Evolutionary conservation across 345 rosid species (phyloP).

Genomic region (Carallia brachiata): DNA sequence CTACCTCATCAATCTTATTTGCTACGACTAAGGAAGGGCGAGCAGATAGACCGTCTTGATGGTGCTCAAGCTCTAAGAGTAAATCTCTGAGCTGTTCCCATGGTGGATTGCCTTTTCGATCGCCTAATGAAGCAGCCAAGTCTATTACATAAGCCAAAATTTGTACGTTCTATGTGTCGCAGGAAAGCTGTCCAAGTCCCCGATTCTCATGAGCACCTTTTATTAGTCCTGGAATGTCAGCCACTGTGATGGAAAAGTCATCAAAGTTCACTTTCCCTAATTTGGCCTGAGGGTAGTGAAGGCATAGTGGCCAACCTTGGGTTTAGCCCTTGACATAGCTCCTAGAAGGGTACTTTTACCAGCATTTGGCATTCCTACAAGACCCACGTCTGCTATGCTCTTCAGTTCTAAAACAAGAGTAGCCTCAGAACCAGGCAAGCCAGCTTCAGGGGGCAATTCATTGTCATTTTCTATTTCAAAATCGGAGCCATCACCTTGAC

Average conservation of each 20-base stretch:
- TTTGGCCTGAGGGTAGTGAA: conserved; percentile 90
- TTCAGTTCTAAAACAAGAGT: conserved; percentile 72
- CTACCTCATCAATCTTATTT: conserved; percentile 80
- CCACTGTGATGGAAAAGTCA: conserved; percentile 81
- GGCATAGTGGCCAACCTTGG: conserved; percentile 77
- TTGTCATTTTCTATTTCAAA: conserved; percentile 25
- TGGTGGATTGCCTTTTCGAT: conserved; percentile 67
- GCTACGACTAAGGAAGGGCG: conserved; percentile 78
- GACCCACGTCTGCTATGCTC: conserved; percentile 97
- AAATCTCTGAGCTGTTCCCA: conserved; percentile 84
- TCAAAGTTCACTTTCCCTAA: conserved; percentile 77
- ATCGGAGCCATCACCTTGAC: conserved; percentile 18
- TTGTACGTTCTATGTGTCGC: conserved; percentile 90
- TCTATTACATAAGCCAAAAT: conserved; percentile 88
- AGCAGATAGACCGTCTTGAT: conserved; percentile 71
- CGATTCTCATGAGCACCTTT: conserved; percentile 82
- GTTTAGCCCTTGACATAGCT: conserved; percentile 79
- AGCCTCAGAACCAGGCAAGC: conserved; percentile 66
- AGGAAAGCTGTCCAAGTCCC: conserved; percentile 92
- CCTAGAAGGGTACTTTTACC: conserved; percentile 95
- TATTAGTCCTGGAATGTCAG: conserved; percentile 93
- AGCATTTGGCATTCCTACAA: conserved; percentile 94
- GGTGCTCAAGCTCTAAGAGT: conserved; percentile 78
- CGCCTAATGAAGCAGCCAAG: conserved; percentile 70
- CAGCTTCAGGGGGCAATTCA: conserved; percentile 40